phyloP scores from a whole-genome alignment of 2,329 filamentous ascomycete genomes.

The Tympanopsis confertula region DNA sequence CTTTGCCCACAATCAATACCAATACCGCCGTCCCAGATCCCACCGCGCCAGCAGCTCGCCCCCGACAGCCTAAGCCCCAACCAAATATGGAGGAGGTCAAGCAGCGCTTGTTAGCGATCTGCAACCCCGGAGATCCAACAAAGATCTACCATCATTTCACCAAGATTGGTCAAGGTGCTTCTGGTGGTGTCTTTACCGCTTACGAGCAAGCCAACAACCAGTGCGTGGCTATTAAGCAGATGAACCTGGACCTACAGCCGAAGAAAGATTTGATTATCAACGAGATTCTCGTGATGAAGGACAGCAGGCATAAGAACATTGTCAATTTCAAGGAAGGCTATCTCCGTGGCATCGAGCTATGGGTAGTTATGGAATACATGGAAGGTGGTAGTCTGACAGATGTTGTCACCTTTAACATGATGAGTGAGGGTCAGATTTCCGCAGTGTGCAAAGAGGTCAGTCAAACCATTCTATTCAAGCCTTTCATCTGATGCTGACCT shows the following conservation, averaged over 20 bases:
- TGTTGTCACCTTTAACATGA: conserved; percentile 90
- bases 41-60: conserved; percentile 31
- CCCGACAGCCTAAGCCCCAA: conserved; percentile 49
- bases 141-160: conserved; percentile 70
- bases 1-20: conserved; percentile 8
- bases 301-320: conserved; percentile 95
- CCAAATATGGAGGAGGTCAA: conserved; percentile 56
- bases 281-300: conserved; percentile 99
- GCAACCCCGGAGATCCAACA: conserved; percentile 55
- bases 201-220: conserved; percentile 69
- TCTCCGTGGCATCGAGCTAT: conserved; percentile 88
- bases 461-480: conserved; percentile 3
- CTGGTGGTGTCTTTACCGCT: conserved; percentile 68
- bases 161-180: conserved; percentile 78
- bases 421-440: conserved; percentile 93
- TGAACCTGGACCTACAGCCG: conserved; percentile 95
- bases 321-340: conserved; percentile 98
- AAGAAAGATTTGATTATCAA: conserved; percentile 98
- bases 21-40: too few species aligned
- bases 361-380: conserved; percentile 99
- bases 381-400: conserved; percentile 94
- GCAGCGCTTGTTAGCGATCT: conserved; percentile 54
- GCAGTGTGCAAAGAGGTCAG: conserved; percentile 91
- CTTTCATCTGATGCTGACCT: conserved; percentile 11
- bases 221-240: conserved; percentile 97